Base-by-base conservation (phyloP, 139 green algal species). In the Asterochloris sp. region DNA sequence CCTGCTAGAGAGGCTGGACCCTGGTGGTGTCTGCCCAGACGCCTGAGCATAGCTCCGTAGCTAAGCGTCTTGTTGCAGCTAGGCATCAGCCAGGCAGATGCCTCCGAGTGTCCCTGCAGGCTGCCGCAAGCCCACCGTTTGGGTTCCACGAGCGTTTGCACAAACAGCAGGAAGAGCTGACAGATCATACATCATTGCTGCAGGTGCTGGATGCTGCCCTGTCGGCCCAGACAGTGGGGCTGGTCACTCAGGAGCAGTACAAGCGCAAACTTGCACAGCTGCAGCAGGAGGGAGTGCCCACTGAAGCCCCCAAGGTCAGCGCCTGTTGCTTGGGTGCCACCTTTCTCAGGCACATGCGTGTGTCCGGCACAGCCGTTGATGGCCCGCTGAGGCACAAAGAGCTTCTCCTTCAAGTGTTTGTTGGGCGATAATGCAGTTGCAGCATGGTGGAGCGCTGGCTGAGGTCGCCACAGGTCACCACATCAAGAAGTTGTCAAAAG, bases 221-320 rank as follows among this genome's bases (percentile, higher is more conserved):
- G 88, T 97, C 97, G 86, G 94, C 92, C 62, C 92, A 99, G 86
- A 99, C 96, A 0, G 89, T 99, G 38, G 96, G 96, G 0, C 88
- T 99, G 24, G 95, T 99, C 2, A 98, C 96, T 0, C 91, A 93
- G 26, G 92, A 89, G 26, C 79, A 85, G 62, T 66, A 78, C 76
- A 88, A 89, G 77, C 29, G 73, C 63, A 90, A 94, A 79, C 85
- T 86, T 69, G 83, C 90, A 12, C 89, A 80, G 14, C 85, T 90
- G 66, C 89, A 95, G 81, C 4, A 54, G 38, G 38, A 54, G 6
- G 38, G 38, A 54, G 38, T 54, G 38, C 38, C 38, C 38, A 54
- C 38, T 54, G 73, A 83, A 47, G 82, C 81, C 28, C 60, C 29
- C 27, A 61, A 84, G 78, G 79, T 83, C 27, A 62, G 74, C n/a